Base-by-base conservation (phyloP, 345 rosid genomes). In the Bretschneidera sinensis region DNA sequence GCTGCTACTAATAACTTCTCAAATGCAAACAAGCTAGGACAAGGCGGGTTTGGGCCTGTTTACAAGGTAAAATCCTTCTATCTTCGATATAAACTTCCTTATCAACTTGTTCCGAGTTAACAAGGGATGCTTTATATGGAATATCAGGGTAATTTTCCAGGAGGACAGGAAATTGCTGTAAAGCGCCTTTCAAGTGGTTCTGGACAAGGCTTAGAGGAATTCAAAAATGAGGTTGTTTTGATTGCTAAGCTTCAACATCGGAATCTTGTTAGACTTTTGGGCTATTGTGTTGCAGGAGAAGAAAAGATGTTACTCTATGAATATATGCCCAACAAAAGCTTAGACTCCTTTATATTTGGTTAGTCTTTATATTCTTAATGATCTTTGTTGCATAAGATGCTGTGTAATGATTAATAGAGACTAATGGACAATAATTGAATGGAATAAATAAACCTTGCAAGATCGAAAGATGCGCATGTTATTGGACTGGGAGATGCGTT, bases 11-110 rank as follows among this genome's bases (percentile, higher is more conserved):
- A 79, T 13, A 76, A 67, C 61, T 91, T 88, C 78, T 74, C 96
- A 5, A 65, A 48, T 6, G 85, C 76, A 51, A 89, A 84, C 75
- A 86, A 79, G 70, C 77, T 83, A 24, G 94, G 96, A 20, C 85
- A 83, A 62, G 96, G 94, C 17, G 89, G 95, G 20, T 89, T 79
- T 64, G 94, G 96, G 39, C 84, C 80, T 5, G 96, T 89, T 68
- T 86, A 86, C 71, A 84, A 78, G 82, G 95, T 81, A 66, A 49
- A 21, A 21, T 19, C 11, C 15, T 3, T 31, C 17, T 48, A 19
- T 61, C 33, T 52, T 13, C 22, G 10, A 39, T 28, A 28, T 28
- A 8, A 8, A 28, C 3, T 28, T 28, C 8, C 33, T n/a, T n/a
- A n/a, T 28, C 33, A 28, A 28, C 33, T 28, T 28, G 33, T 28